Percentiles rank a stretch among this genome's conserved stretches.
Conservation (phyloP, 345 rosid species). For the Cardamine resedifolia region DNA sequence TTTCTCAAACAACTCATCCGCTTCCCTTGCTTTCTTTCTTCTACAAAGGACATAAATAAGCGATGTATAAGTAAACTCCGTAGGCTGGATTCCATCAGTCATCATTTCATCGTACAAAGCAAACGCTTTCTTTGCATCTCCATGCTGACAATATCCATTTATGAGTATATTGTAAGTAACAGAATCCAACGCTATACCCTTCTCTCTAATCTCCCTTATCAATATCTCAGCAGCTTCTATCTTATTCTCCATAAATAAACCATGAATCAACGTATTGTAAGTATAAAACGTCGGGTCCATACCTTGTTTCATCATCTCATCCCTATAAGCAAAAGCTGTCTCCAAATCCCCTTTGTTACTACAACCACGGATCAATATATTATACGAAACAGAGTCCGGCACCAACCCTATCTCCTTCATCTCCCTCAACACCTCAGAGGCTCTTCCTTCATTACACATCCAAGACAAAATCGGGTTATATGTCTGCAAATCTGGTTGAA, state of each 20-base stretch:
- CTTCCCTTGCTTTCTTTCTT: constrained; percentile 64
- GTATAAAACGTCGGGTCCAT: constrained; percentile 69
- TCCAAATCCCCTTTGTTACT: constrained; percentile 68
- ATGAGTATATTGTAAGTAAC: constrained; percentile 81
- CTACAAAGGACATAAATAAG: constrained; percentile 69
- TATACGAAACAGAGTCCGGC: constrained; percentile 76
- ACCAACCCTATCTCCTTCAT: constrained; percentile 64
- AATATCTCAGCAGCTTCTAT: constrained; percentile 59
- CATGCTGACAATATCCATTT: constrained; percentile 76
- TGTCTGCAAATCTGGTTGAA: constrained; percentile 66
- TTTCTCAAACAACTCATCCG: constrained; percentile 72
- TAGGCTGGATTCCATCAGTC: constrained; percentile 59
- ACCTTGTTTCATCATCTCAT: constrained; percentile 77
- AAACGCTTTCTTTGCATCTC: constrained; percentile 73
- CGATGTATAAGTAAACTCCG: constrained; percentile 70
- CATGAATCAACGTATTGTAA: constrained; percentile 80
- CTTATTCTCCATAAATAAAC: constrained; percentile 67
- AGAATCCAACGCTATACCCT: constrained; percentile 59
- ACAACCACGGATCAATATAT: constrained; percentile 73
- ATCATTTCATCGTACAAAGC: constrained; percentile 66
- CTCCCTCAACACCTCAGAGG: constrained; percentile 51
- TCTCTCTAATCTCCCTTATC: constrained; percentile 64
- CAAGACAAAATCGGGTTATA: constrained; percentile 75
- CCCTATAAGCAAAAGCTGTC: constrained; percentile 61
- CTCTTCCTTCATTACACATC: constrained; percentile 75